Evolutionary conservation across 495 filamentous ascomycete species (phyloP).

Genomic region (Trichoderma erinaceum): DNA sequence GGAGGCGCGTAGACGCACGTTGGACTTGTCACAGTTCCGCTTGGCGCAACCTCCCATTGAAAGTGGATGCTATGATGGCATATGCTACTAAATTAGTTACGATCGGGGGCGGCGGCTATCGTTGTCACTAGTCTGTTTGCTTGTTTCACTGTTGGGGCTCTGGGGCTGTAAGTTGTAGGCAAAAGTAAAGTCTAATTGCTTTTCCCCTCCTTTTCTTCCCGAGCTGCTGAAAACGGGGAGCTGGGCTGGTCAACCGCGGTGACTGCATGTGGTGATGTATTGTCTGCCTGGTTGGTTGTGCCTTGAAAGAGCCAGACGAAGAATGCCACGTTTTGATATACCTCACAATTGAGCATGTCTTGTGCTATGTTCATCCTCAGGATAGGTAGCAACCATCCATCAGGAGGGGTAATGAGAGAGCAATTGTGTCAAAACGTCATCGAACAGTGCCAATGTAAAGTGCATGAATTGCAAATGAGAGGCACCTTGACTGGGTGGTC

Average conservation of each 20-base stretch:
- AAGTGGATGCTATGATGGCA: not conserved
- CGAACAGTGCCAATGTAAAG: not conserved
- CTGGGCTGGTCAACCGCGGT: no score
- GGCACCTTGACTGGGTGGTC: not conserved
- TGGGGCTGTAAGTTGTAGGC: not conserved
- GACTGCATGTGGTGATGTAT: no score
- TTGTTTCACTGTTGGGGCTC: not conserved
- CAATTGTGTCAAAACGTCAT: not conserved
- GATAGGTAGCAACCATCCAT: no score
- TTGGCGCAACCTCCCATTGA: not conserved
- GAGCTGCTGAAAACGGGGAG: no score
- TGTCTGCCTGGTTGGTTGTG: no score
- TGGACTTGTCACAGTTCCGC: not conserved
- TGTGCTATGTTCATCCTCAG: no score
- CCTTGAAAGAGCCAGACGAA: no score
- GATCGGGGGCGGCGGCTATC: constrained; percentile 10
- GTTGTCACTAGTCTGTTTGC: not conserved
- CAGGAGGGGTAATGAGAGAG: no score
- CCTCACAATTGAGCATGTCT: no score
- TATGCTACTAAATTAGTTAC: not conserved
- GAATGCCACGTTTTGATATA: no score
- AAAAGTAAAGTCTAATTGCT: not conserved
- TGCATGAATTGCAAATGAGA: not conserved
- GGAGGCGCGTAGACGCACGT: not conserved
- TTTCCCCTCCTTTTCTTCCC: not conserved